Evolutionary conservation across 2,329 filamentous ascomycete genomes (phyloP), one percentile per base, ranked within the genome.

Genomic region (Exophiala sp.): DNA sequence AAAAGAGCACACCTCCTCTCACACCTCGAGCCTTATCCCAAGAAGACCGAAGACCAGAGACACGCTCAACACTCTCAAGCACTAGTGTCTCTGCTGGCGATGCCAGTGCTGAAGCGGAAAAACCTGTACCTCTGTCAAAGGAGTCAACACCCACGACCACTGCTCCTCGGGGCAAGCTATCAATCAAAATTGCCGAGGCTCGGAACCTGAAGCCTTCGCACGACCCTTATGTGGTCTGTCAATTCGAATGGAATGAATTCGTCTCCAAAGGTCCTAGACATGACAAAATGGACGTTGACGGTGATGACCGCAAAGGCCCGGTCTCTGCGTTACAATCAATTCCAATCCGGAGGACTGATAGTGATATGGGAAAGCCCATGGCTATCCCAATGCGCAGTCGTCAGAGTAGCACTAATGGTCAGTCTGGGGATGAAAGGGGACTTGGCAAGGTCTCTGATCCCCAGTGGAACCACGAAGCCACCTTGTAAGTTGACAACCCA

Each of bases 341-440:
- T 52, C 75, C 83, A 0, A 85, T 86, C 54, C 81, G 84, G 65
- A 80, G 87, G 53, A 84, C 87, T 58, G 87, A 86, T 54, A 94
- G 89, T 67, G 90, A 95, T 64, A 87, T 86, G 29, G 89, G 91
- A 24, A 83, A 87, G 48, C 82, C 91, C 12, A 92, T 96, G 85
- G 89, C 91, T 32, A 97, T 99, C 62, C 94, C 94, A 1, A 96
- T 97, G 90, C 86, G 87, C 65, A 97, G 91, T 70, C 86, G 94
- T 51, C 94, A 97, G 69, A 97, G 92, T 74, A 97, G 92, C 75
- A 91, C 92, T 73, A 96, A 91, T 52, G 95, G 92, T 8, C 24
- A 29, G 66, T 78, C 87, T 60, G 80, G 82, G 34, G 89, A 95
- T 65, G 78, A 75, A 57, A 76, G 77, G 61, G 72, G 72, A 35